Percentiles rank a stretch among this genome's conserved stretches.
These are phyloP conservation scores for Epithele typhae DNA, from an alignment of 768 basidiomycete genomes.

Conservation along the genomic window DNA sequence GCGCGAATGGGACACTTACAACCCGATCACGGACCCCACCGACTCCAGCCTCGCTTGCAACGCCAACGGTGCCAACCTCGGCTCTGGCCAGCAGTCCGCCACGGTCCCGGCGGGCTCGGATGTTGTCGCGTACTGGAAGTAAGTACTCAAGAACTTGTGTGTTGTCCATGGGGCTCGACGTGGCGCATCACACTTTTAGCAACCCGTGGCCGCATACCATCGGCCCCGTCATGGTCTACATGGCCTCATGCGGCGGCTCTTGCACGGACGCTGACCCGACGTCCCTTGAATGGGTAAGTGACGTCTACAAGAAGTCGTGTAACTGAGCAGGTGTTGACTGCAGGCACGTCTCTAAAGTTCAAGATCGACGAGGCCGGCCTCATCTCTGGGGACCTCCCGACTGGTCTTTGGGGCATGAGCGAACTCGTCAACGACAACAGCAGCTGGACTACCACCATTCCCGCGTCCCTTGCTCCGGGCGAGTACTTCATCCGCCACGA, in stretches of 20 bases:
- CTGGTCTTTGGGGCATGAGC: slow-evolving; percentile 32
- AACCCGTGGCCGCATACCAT: slow-evolving; percentile 31
- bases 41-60: slow-evolving; percentile 34
- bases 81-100: slow-evolving; percentile 31
- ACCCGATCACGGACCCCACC: slow-evolving; percentile 35
- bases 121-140: slow-evolving; percentile 37
- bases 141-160: slow-evolving; percentile 1
- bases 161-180: neutral
- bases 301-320: neutral
- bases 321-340: neutral
- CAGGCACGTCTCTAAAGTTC: slow-evolving; percentile 22
- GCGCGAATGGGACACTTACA: slow-evolving; percentile 37
- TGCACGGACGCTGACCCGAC: slow-evolving; percentile 30
- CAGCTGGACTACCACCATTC: slow-evolving; percentile 27
- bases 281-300: slow-evolving; percentile 26
- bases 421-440: slow-evolving; percentile 30
- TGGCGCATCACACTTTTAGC: neutral
- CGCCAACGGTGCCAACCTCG: slow-evolving; percentile 29
- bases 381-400: slow-evolving; percentile 26
- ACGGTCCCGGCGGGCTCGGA: slow-evolving; percentile 34
- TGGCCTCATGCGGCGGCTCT: slow-evolving; percentile 31
- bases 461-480: slow-evolving; percentile 17
- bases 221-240: slow-evolving; percentile 33
- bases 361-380: slow-evolving; percentile 33
- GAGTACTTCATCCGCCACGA: slow-evolving; percentile 28